Base-by-base conservation (phyloP, 2,329 filamentous ascomycete genomes). In the Nemania abortiva region DNA sequence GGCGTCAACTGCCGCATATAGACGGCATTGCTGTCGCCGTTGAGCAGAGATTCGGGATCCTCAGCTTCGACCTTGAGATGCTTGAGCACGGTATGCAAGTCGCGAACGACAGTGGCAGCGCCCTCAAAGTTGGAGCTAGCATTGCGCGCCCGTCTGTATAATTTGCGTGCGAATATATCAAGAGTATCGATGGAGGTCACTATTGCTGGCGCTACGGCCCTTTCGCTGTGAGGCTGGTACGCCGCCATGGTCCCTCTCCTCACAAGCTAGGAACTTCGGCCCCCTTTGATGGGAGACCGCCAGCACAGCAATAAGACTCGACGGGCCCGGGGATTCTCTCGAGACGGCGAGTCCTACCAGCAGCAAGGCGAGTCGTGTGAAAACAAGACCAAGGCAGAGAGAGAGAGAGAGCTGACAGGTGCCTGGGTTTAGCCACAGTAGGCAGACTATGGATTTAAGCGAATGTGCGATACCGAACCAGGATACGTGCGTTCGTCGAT, bases 11-110 rank as follows among this genome's bases (percentile, higher is more conserved):
- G 84, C 42, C 84, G 81, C 9, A 80, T 76, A 72, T 87, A 88
- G 56, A 84, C 77, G 39, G 81, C 78, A 24, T 79, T 80, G 29
- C 77, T 75, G 1, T 79, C 70, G 79, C 77, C 76, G 79, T 86
- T 86, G 18, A 91, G 81, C 11, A 85, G 80, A 10, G 88, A 90
- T 72, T 87, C 86, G 1, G 82, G 81, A 72, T 89, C 87, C 70
- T 86, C 83, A 47, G 85, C 84, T 79, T 90, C 89, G 70, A 84
- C 81, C 63, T 86, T 87, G 29, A 91, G 81, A 73, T 90, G 86
- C 63, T 87, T 85, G 6, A 91, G 81, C 13, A 85, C 85, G 6
- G 84, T 84, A 72, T 90, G 85, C 49, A 91, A 80, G 52, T 81
- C 82, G 63, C 84, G 84, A 47, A 90, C 83, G 42, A 84, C 83